Base-by-base conservation (phyloP, 208 protist species). In the Porcisia deanei region DNA sequence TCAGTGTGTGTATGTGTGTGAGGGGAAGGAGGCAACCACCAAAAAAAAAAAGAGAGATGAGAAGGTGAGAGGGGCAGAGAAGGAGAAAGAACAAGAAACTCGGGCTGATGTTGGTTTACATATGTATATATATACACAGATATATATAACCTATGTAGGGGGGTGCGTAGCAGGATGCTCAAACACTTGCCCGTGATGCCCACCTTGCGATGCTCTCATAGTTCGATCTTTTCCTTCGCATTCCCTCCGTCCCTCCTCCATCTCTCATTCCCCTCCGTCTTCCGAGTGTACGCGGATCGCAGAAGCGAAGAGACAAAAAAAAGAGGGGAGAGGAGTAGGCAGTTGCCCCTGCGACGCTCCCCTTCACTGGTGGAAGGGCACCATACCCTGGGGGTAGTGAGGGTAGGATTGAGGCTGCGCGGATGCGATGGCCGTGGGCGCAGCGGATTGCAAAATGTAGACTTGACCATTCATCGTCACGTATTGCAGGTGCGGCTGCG, bases 11-110 rank as follows among this genome's bases (percentile, higher is more conserved):
- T 53, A 16, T 8, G 49, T 53, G 49, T 1, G 49, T 53, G 59
- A 10, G 34, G 37, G 34, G 30, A 30, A 30, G 47, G 47, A 52
- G 47, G 47, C 47, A 52, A 52, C 47, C 10, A 52, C 5, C 47
- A 14, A 12, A 5, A 52, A 52, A 52, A 52, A 52, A 52, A 52
- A 52, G 10, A 52, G 10, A 12, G 75, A 34, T 55, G 68, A 41
- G 30, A 57, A 39, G 55, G 79, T 52, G 70, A 75, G 30, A 41
- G 34, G 77, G 37, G 49, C 9, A 72, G 43, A 47, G 63, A 61
- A 69, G 30, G 25, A 77, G 63, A 76, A 71, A 77, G 82, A 74
- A 52, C 75, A 77, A 77, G 18, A 43, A 65, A 76, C 6, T 68
- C 43, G 25, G 3, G 53, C 49, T 52, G 47, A 39, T 2, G 41